Conservation (phyloP, 495 filamentous ascomycete genomes). For the Penicillium robsamsonii region DNA sequence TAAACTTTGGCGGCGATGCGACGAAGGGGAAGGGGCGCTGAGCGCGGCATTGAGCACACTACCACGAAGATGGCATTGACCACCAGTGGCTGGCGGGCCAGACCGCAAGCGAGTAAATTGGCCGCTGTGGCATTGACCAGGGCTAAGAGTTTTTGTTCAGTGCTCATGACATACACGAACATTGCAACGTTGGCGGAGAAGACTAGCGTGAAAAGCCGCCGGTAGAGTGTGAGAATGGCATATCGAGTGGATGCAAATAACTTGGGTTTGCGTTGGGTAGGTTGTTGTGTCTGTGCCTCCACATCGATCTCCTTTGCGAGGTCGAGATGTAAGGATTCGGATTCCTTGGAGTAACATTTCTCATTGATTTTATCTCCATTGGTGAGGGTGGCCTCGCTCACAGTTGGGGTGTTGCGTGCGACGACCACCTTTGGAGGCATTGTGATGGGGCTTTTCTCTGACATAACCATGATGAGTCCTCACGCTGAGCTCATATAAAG, state of each 20-base stretch:
- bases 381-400: constrained; percentile 27
- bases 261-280: constrained; percentile 28
- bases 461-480: constrained; percentile 20
- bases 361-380: constrained; percentile 23
- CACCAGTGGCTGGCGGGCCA: constrained; percentile 72
- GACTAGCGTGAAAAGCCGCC: constrained; percentile 53
- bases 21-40: constrained; percentile 61
- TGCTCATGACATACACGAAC: constrained; percentile 43
- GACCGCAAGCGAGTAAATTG: constrained; percentile 52
- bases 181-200: constrained; percentile 52
- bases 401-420: constrained; percentile 11
- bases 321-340: constrained; percentile 9
- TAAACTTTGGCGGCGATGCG: constrained; percentile 69
- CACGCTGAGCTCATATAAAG: not conserved
- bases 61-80: constrained; percentile 68
- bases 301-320: constrained; percentile 28
- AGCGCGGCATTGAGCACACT: constrained; percentile 57
- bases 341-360: constrained; percentile 31
- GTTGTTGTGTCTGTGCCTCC: constrained; percentile 34
- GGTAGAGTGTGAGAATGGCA: constrained; percentile 45
- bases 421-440: constrained; percentile 26
- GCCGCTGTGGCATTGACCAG: constrained; percentile 51
- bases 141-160: constrained; percentile 35
- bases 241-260: constrained; percentile 35
- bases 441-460: constrained; percentile 26